A percentile compares a stretch with the other conserved stretches of the same genome.
Evolutionary conservation across 2,329 filamentous ascomycete species (phyloP).

Genomic region (Ophiostoma australiae): DNA sequence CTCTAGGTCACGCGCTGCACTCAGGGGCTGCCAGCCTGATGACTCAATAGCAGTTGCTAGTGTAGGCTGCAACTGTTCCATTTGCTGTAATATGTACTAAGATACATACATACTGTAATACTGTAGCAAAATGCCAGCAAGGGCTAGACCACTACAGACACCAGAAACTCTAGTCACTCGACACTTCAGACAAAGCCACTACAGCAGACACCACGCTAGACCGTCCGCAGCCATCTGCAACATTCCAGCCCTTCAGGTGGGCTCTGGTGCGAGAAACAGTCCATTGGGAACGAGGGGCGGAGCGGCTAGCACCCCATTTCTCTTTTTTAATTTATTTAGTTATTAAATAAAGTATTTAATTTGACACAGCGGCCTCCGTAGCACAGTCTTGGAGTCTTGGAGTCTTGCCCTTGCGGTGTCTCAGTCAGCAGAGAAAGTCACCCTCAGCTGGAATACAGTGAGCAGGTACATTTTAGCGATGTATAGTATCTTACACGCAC

Average conservation of each 20-base stretch:
- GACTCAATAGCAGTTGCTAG: neutral
- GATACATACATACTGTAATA: no score
- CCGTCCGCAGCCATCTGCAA: constrained; percentile 4
- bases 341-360: no score
- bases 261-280: constrained; percentile 1
- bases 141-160: neutral
- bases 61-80: neutral
- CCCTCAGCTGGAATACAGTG: neutral
- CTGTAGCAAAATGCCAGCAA: neutral
- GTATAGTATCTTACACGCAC: neutral
- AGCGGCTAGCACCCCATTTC: neutral
- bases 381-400: neutral
- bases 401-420: neutral
- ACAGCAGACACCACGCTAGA: neutral
- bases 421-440: neutral
- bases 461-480: neutral
- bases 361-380: neutral
- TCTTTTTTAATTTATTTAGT: no score
- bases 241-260: constrained; percentile 9
- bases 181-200: no score
- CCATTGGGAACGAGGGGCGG: constrained; percentile 6
- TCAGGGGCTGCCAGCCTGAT: neutral
- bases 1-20: neutral
- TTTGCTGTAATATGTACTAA: no score
- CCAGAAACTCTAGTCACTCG: no score